These are phyloP conservation scores for Petasospora fabianii DNA, from an alignment of 1,139 yeast species.

Conservation along the genomic window DNA sequence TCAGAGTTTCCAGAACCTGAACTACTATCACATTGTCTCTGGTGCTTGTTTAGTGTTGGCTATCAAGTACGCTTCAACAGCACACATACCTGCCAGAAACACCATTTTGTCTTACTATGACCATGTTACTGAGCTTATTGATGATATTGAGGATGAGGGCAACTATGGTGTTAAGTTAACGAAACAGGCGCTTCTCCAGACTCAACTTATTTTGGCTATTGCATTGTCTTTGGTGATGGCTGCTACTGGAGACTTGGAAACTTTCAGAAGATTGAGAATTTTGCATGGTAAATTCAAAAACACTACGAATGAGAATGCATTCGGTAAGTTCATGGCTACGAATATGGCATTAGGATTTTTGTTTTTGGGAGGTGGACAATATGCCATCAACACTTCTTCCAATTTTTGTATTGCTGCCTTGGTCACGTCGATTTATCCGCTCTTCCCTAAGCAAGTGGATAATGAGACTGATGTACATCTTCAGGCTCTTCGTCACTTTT, in stretches of 20 bases:
- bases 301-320: conserved; percentile 29
- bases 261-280: conserved; percentile 67
- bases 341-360: conserved; percentile 84
- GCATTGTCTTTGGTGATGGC: conserved; percentile 78
- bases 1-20: conserved; percentile 47
- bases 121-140: conserved; percentile 46
- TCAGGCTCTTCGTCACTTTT: conserved; percentile 85
- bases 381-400: conserved; percentile 60
- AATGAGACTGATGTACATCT: conserved; percentile 57
- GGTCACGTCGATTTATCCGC: conserved; percentile 71
- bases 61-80: conserved; percentile 71
- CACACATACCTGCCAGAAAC: conserved; percentile 50
- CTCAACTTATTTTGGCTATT: conserved; percentile 59
- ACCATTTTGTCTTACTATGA: conserved; percentile 64
- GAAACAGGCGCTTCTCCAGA: conserved; percentile 50
- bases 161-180: conserved; percentile 63
- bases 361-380: conserved; percentile 91
- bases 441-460: conserved; percentile 46
- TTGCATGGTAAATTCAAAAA: conserved; percentile 43
- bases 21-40: conserved; percentile 63
- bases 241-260: conserved; percentile 84
- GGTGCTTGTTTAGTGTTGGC: conserved; percentile 79
- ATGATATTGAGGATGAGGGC: conserved; percentile 40
- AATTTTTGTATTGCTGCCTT: conserved; percentile 71
- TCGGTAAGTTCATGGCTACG: conserved; percentile 74